Evolutionary conservation across 164 flowering plant genomes (phyloP).

Genomic region (Cinnamomum micranthum): DNA sequence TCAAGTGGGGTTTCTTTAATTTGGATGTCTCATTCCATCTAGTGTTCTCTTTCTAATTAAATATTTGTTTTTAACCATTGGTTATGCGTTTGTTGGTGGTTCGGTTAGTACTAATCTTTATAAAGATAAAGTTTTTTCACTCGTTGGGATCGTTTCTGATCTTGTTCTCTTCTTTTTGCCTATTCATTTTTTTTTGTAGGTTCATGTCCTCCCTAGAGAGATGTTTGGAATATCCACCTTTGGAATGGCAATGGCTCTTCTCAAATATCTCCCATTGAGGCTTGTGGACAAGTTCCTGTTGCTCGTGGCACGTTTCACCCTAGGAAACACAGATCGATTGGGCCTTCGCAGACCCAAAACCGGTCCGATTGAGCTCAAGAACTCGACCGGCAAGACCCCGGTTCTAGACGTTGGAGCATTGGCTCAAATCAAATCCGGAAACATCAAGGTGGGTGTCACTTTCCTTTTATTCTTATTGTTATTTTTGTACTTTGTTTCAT

Average conservation of each 20-base stretch:
- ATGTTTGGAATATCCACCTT: conserved; percentile 84
- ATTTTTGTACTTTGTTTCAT: not conserved
- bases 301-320: conserved; percentile 38
- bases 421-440: conserved; percentile 65
- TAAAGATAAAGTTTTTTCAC: too few relatives aligned
- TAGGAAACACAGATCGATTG: conserved; percentile 71
- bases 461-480: not conserved
- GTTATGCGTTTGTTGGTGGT: not conserved
- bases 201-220: conserved; percentile 89
- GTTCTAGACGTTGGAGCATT: conserved; percentile 90
- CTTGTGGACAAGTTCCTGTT: conserved; percentile 73
- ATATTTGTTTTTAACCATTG: not conserved
- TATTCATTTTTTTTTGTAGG: conserved; percentile 32
- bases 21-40: too few relatives aligned
- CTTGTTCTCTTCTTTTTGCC: not conserved
- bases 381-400: conserved; percentile 87
- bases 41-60: too few relatives aligned
- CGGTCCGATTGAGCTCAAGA: conserved; percentile 95
- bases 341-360: conserved; percentile 87
- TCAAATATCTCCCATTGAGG: conserved; percentile 73
- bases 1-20: too few relatives aligned
- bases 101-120: too few relatives aligned
- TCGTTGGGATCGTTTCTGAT: not conserved
- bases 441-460: conserved; percentile 58
- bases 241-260: conserved; percentile 74